Evolutionary conservation across 352 stramenopile genomes (phyloP), one percentile per base, ranked within the genome.

Genomic region (Poterioochromonas sp.): DNA sequence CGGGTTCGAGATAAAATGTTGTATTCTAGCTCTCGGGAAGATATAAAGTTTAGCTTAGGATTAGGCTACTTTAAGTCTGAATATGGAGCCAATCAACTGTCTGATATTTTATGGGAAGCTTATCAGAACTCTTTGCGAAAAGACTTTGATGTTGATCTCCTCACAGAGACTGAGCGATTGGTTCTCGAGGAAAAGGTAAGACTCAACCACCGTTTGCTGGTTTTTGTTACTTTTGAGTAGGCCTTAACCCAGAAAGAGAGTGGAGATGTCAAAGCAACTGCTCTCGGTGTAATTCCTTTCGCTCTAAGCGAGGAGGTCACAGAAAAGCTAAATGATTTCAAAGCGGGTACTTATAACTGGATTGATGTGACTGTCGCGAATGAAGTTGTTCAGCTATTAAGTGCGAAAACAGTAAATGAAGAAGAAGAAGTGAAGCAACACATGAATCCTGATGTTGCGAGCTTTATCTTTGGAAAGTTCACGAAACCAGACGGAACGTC

Each of bases 61-160:
- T 80, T 90, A n/a, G 92, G 92, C 73, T 94, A 94, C 83, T 95
- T 95, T 82, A 84, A 90, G 8, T 89, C 88, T 77, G 90, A 95
- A 74, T 92, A 93, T 77, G 88, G 93, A 80, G 89, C 89, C 20
- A 95, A 73, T 74, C 44, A 60, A 78, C 47, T 91, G 84, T 83
- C 79, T 70, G 88, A 93, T n/a, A 84, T 94, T 79, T 92, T 84
- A 73, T 89, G 89, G 78, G 85, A 91, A 77, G 86, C 71, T 68
- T 92, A 92, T 71, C 80, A 89, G 68, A 84, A 88, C 68, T 88
- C 86, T 22, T 87, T 86, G 78, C 88, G 90, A 80, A 86, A 83
- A 40, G 86, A 91, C 76, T 83, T 84, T 39, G 87, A 84, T 2
- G 88, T 92, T 76, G 89, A 89, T 34, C 88, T 89, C 32, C 83